These are phyloP conservation scores for Xylaria sp. DNA, from an alignment of 2,329 filamentous ascomycete species.

Conservation along the genomic window DNA sequence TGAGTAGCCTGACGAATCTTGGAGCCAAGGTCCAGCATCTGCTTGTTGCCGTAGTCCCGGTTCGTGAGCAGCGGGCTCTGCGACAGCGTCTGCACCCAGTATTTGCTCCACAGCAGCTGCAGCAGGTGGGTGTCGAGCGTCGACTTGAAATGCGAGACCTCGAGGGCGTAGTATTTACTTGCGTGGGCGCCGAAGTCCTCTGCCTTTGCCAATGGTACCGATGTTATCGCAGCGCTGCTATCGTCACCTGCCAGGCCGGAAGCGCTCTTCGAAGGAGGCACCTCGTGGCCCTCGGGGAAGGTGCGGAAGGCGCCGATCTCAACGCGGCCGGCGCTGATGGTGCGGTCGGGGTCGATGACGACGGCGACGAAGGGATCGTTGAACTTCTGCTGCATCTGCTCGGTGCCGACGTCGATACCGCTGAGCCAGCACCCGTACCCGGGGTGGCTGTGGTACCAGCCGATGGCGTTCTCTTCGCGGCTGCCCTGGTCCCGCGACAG, in stretches of 20 bases:
- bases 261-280: constrained; percentile 42
- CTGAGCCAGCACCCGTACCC: constrained; percentile 98
- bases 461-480: constrained; percentile 89
- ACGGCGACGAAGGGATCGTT: constrained; percentile 94
- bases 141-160: constrained; percentile 94
- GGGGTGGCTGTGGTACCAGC: constrained; percentile 98
- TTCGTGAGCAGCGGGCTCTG: constrained; percentile 91
- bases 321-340: constrained; percentile 92
- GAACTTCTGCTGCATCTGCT: constrained; percentile 84
- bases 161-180: constrained; percentile 88
- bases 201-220: constrained; percentile 90
- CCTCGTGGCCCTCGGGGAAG: constrained; percentile 78
- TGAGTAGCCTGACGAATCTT: constrained; percentile 77
- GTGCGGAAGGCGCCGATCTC: constrained; percentile 98
- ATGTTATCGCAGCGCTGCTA: constrained; percentile 49
- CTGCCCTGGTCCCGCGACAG: constrained; percentile 76
- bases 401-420: constrained; percentile 92
- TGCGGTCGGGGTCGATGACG: constrained; percentile 95
- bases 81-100: constrained; percentile 96
- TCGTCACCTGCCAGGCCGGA: constrained; percentile 18
- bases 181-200: constrained; percentile 96
- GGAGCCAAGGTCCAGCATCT: constrained; percentile 86
- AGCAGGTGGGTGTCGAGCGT: constrained; percentile 87
- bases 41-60: constrained; percentile 90
- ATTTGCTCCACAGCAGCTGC: constrained; percentile 96